Evolutionary conservation across 768 basidiomycete species (phyloP), one percentile per base, ranked within the genome.

Genomic region (Tremella fuciformis): DNA sequence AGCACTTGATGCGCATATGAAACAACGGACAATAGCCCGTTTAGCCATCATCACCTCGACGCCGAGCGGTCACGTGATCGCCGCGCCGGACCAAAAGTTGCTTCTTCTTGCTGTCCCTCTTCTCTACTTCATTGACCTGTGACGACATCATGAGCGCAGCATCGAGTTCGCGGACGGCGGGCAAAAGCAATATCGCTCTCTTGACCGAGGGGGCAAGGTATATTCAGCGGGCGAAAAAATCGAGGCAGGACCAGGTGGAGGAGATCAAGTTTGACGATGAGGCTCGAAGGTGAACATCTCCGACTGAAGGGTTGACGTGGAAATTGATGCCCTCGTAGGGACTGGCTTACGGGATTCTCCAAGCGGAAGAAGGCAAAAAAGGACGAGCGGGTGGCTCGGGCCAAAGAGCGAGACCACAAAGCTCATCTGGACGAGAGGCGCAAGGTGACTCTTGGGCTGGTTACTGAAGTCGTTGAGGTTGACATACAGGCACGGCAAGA

Each of bases 331-430:
- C 25, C 39, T 13, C 8, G 16, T 46, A 93, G 91, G 71, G 87
- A 93, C 59, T 96, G 88, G 78, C 79, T 96, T 73, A 93, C 91
- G 16, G 92, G 92, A 24, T 96, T 96, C 75, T 87, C 88, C 76
- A 93, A 93, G 78, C 85, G 92, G 67, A 96, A 94, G 78, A 78
- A 91, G 51, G 86, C 85, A 59, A 89, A 88, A 75, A 82, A 85
- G 63, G 89, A 93, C 66, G 86, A 83, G 50, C 83, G 86, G 44
- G 84, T 84, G 67, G 82, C 84, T 64, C 87, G 83, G 75, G 89
- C 89, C 13, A 78, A 83, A 61, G 85, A 89, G 69, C 80, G 86
- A 64, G 87, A 90, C 69, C 89, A 88, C 73, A 83, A 85, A 69
- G 85, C 86, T 54, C 83, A 86, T 67, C 79, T 85, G 19, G 86